phyloP scores from a whole-genome alignment of 2,329 filamentous ascomycete genomes.

The Apiospora marii region DNA sequence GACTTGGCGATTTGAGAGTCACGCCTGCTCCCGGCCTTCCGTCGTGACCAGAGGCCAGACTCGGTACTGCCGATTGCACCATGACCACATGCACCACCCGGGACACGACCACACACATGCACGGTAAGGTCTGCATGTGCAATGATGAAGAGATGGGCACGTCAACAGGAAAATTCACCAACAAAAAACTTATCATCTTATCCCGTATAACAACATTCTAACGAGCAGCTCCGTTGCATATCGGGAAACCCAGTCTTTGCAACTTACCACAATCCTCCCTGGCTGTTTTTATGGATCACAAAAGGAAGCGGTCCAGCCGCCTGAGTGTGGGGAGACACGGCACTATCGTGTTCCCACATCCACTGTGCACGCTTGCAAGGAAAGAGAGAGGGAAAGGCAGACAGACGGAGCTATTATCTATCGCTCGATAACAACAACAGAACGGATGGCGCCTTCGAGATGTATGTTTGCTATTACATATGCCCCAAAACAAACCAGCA shows the following conservation, averaged over 20 bases:
- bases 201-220: not conserved
- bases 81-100: not conserved
- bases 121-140: conserved; percentile 4
- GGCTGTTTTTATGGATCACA: not conserved
- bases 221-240: not conserved
- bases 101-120: not conserved
- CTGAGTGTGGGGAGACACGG: not conserved
- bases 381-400: not conserved
- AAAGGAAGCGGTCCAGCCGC: conserved; percentile 1
- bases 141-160: conserved; percentile 3
- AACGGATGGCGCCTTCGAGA: not conserved
- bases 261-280: not conserved
- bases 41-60: not conserved
- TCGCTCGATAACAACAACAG: not conserved
- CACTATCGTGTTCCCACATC: conserved; percentile 13
- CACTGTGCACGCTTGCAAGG: not conserved
- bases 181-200: not conserved
- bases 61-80: conserved; percentile 12
- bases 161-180: not conserved
- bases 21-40: conserved; percentile 17
- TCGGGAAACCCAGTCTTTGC: not conserved
- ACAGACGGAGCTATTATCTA: not conserved
- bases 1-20: conserved; percentile 8
- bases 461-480: not conserved
- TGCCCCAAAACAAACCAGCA: not conserved